phyloP scores from a whole-genome alignment of 2,329 filamentous ascomycete genomes.

The Metarhizium sp. region DNA sequence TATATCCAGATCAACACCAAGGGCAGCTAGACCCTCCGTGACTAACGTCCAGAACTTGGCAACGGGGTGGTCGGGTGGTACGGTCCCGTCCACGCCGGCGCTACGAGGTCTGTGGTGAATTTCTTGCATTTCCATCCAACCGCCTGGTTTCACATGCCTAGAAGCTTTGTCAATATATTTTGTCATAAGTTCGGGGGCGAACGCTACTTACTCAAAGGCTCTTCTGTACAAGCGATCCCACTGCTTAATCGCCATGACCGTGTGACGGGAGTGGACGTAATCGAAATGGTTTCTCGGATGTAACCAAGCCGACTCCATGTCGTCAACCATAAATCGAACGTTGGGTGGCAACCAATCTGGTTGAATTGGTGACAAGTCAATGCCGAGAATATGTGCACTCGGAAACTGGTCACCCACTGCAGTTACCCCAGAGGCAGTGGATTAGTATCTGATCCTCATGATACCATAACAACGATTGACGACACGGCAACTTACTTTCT shows the following conservation, averaged over 20 bases:
- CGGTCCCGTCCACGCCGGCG: constrained; percentile 27
- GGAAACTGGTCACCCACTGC: constrained; percentile 37
- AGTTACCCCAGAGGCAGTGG: background rate
- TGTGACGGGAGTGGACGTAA: constrained; percentile 50
- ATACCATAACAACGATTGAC: background rate
- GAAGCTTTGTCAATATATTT: background rate
- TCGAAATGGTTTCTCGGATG: constrained; percentile 46
- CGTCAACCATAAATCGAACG: constrained; percentile 46
- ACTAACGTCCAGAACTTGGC: constrained; percentile 38
- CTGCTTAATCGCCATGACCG: constrained; percentile 45
- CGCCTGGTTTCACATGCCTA: constrained; percentile 43
- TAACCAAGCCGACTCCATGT: constrained; percentile 47
- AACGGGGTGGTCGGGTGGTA: constrained; percentile 31
- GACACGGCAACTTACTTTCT: constrained; percentile 30
- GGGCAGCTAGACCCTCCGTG: constrained; percentile 29
- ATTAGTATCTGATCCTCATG: background rate
- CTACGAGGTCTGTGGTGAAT: constrained; percentile 39
- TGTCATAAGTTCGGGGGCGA: background rate
- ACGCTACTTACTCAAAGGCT: constrained; percentile 31
- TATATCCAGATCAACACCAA: constrained; percentile 38
- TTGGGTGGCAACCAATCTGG: constrained; percentile 45
- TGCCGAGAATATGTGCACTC: constrained; percentile 32
- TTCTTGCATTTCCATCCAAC: constrained; percentile 47
- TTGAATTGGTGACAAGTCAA: constrained; percentile 40
- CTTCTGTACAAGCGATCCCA: constrained; percentile 41